Conservation (phyloP, 2,329 filamentous ascomycete genomes). For the Cladosporium oxysporum region DNA sequence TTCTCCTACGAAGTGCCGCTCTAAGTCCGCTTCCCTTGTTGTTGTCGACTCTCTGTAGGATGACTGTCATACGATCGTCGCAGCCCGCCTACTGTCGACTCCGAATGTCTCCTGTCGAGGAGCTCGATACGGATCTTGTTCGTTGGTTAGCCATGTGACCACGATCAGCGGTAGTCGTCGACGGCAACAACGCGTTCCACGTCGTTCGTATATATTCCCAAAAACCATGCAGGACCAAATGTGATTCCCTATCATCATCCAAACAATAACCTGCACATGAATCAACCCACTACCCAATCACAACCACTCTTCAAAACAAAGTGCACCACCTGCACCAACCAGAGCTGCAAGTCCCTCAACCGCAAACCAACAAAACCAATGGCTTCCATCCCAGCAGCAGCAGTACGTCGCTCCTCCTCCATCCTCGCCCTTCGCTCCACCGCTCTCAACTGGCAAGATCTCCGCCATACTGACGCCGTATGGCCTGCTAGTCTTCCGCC, state of each 20-base stretch:
- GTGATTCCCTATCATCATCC: neutral
- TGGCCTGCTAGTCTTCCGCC: conserved; percentile 8
- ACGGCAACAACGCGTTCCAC: neutral
- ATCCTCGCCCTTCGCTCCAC: neutral
- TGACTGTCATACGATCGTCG: conserved; percentile 13
- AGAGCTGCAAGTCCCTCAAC: conserved; percentile 13
- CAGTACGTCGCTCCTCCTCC: neutral
- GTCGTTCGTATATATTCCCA: conserved; percentile 10
- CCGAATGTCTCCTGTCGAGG: conserved; percentile 9
- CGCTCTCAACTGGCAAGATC: neutral
- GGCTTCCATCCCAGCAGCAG: conserved; percentile 1
- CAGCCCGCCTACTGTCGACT: conserved; percentile 18
- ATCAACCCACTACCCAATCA: neutral
- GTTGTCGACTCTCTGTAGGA: neutral
- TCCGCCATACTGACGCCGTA: conserved; percentile 18
- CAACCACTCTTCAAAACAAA: neutral
- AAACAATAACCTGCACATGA: conserved; percentile 13
- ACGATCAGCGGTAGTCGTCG: neutral
- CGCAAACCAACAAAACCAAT: conserved; percentile 7
- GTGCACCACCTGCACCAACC: conserved; percentile 13
- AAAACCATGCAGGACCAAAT: neutral
- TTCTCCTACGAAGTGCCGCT: conserved; percentile 3
- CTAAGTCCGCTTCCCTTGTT: conserved; percentile 7
- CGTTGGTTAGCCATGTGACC: conserved; percentile 5
- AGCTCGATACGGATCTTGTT: conserved; percentile 9